Conservation (phyloP, 2,329 filamentous ascomycete species). For the Whalleya microplaca region DNA sequence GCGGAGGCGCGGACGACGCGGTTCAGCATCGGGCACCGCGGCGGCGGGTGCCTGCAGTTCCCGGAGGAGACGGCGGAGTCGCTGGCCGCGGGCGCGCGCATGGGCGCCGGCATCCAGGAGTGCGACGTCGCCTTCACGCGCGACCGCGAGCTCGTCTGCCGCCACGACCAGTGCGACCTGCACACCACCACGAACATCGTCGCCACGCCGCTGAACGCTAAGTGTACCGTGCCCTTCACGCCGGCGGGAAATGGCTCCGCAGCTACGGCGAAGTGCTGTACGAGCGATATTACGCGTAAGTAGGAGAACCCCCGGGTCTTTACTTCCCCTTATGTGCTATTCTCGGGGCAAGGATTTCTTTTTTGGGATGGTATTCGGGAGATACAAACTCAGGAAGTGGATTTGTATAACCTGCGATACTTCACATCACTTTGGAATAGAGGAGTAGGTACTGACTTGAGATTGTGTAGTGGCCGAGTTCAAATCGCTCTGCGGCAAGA, state of each 20-base stretch:
- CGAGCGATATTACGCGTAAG: slow-evolving; percentile 64
- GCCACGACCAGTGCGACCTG: slow-evolving; percentile 69
- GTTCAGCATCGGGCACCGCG: slow-evolving; percentile 67
- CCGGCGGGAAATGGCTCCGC: slow-evolving; percentile 53
- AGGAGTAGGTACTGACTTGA: too few relatives aligned
- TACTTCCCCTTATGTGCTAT: too few relatives aligned
- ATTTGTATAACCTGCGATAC: too few relatives aligned
- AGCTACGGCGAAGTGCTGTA: slow-evolving; percentile 70
- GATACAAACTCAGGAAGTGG: too few relatives aligned
- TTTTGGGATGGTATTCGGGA: too few relatives aligned
- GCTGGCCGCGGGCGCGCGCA: slow-evolving; percentile 64
- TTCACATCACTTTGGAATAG: too few relatives aligned
- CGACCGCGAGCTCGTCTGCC: slow-evolving; percentile 68
- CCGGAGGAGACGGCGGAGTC: slow-evolving; percentile 67
- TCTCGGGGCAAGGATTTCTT: too few relatives aligned
- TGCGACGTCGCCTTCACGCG: slow-evolving; percentile 71
- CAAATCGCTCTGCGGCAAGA: slow-evolving; percentile 70
- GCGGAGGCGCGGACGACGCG: slow-evolving; percentile 53
- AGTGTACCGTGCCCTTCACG: slow-evolving; percentile 66
- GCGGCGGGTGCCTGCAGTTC: slow-evolving; percentile 63
- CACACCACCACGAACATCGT: slow-evolving; percentile 73
- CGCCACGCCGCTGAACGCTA: slow-evolving; percentile 61
- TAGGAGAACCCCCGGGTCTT: too few relatives aligned
- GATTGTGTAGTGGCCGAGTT: slow-evolving; percentile 56
- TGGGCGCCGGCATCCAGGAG: slow-evolving; percentile 69